phyloP scores from a whole-genome alignment of 2,329 filamentous ascomycete genomes.

The Ascochyta pisi region DNA sequence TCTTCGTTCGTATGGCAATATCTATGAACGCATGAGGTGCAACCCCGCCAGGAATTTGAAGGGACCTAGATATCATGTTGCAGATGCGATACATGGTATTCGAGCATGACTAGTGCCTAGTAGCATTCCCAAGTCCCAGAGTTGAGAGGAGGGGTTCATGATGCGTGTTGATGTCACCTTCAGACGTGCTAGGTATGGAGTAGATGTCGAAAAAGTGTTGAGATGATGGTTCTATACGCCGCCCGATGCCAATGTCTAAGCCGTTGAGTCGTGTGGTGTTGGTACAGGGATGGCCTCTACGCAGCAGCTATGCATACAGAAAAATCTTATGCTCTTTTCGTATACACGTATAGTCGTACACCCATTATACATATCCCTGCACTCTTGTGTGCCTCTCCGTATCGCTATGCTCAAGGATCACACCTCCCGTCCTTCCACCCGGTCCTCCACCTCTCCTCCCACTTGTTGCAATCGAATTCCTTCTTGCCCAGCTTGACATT shows the following conservation, averaged over 20 bases:
- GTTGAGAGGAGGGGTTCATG: not conserved
- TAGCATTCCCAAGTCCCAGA: not conserved
- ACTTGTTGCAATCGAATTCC: constrained; percentile 85
- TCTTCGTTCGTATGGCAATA: not conserved
- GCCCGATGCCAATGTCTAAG: constrained; percentile 20
- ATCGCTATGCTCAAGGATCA: constrained; percentile 53
- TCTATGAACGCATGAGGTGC: not conserved
- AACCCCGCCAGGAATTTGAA: not conserved
- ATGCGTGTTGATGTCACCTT: not conserved
- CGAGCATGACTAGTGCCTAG: not conserved
- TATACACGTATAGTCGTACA: constrained; percentile 9
- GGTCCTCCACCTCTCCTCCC: constrained; percentile 94
- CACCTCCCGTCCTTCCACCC: constrained; percentile 79
- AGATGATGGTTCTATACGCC: constrained; percentile 9
- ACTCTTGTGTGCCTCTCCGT: not conserved
- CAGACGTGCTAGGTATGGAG: not conserved
- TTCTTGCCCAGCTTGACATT: constrained; percentile 90
- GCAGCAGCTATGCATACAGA: not conserved
- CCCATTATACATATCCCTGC: not conserved
- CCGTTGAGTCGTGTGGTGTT: constrained; percentile 1
- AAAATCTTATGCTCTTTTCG: not conserved
- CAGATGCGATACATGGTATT: constrained; percentile 4
- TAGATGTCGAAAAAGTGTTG: not conserved
- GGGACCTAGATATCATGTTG: constrained; percentile 8
- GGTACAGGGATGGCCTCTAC: not conserved